Conservation (phyloP, 2,329 filamentous ascomycete genomes). For the Pyrenochaeta sp. region DNA sequence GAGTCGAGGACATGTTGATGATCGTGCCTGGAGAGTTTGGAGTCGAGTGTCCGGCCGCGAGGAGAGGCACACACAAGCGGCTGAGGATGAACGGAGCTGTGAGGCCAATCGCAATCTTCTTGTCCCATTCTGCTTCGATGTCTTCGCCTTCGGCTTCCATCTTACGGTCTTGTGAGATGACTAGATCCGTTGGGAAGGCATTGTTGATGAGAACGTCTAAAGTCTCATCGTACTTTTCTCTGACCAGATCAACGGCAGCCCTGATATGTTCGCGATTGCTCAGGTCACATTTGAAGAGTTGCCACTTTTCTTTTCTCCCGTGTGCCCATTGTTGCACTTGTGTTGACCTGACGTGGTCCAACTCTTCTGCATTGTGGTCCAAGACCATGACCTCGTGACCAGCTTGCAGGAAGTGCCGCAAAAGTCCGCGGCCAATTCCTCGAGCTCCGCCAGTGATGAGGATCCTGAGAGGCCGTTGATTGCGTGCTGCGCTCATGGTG, state of each 20-base stretch:
- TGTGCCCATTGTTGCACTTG: slow-evolving; percentile 37
- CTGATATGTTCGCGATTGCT: slow-evolving; percentile 49
- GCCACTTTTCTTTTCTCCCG: slow-evolving; percentile 18
- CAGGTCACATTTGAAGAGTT: slow-evolving; percentile 48
- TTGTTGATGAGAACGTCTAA: slow-evolving; percentile 48
- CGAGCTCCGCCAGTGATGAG: slow-evolving; percentile 54
- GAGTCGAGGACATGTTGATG: slow-evolving; percentile 60
- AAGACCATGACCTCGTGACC: slow-evolving; percentile 57
- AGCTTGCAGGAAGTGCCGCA: slow-evolving; percentile 50
- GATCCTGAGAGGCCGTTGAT: slow-evolving; percentile 28
- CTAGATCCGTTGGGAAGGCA: slow-evolving; percentile 39
- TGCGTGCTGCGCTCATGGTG: slow-evolving; percentile 5
- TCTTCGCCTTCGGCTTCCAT: slow-evolving; percentile 43
- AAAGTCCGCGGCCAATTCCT: slow-evolving; percentile 56
- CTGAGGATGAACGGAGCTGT: slow-evolving; percentile 44
- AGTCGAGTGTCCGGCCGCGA: slow-evolving; percentile 26
- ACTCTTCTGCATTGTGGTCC: slow-evolving; percentile 52
- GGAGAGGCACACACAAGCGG: slow-evolving; percentile 40
- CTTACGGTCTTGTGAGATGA: slow-evolving; percentile 27
- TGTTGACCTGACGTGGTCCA: slow-evolving; percentile 46
- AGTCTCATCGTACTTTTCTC: slow-evolving; percentile 43
- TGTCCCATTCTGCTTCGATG: slow-evolving; percentile 44
- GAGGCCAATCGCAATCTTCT: slow-evolving; percentile 42
- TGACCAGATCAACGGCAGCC: slow-evolving; percentile 44
- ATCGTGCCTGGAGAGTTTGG: slow-evolving; percentile 38